phyloP scores from a whole-genome alignment of 2,329 filamentous ascomycete genomes.

The Ceratocystis colombiana region DNA sequence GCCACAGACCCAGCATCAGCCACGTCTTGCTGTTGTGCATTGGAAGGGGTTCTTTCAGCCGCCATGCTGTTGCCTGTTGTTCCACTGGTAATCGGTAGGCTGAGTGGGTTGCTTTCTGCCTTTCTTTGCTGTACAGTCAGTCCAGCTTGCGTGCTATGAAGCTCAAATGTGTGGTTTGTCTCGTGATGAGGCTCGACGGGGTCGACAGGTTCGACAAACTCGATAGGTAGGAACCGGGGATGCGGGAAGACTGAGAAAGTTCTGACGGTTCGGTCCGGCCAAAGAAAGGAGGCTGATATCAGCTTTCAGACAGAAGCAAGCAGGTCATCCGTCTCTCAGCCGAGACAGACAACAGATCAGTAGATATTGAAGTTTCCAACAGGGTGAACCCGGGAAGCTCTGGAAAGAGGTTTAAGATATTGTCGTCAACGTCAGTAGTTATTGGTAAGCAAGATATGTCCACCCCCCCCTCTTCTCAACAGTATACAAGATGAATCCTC shows the following conservation, averaged over 20 bases:
- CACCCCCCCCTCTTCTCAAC: not conserved
- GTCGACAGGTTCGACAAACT: too few relatives aligned
- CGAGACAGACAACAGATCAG: not conserved
- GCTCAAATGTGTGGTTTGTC: not conserved
- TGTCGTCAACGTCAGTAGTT: not conserved
- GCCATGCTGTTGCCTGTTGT: not conserved
- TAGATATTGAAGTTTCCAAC: not conserved
- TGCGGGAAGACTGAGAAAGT: too few relatives aligned
- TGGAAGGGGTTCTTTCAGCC: not conserved
- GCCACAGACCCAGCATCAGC: constrained; percentile 1
- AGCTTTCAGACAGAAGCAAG: not conserved
- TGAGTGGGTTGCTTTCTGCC: not conserved
- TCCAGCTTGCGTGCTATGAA: not conserved
- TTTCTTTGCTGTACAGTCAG: not conserved
- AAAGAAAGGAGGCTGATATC: too few relatives aligned
- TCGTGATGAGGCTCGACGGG: too few relatives aligned
- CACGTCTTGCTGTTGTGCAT: constrained; percentile 1
- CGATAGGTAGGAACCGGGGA: too few relatives aligned
- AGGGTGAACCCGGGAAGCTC: not conserved
- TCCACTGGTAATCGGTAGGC: not conserved
- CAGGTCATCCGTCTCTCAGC: not conserved
- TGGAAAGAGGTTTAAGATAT: not conserved
- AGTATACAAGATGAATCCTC: not conserved
- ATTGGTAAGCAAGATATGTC: constrained; percentile 5
- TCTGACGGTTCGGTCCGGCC: too few relatives aligned